phyloP scores from a whole-genome alignment of 352 stramenopile genomes.

The Globisporangium okanoganense region DNA sequence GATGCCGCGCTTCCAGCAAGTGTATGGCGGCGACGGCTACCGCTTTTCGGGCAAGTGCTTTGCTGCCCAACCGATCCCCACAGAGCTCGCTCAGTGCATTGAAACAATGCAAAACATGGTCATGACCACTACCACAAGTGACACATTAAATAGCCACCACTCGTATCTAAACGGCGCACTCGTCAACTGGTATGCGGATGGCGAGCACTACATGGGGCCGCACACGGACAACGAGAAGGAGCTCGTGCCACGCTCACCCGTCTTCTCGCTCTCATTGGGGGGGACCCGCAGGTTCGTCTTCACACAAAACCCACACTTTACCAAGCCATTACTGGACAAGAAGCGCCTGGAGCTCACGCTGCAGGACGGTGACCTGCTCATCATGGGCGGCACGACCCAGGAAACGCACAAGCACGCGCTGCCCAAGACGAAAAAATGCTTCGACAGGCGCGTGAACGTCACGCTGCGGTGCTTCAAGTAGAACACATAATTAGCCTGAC shows the following conservation, averaged over 20 bases:
- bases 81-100: slow-evolving; percentile 29
- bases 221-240: slow-evolving; percentile 68
- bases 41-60: slow-evolving; percentile 58
- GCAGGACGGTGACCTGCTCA: slow-evolving; percentile 33
- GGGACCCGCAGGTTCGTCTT: slow-evolving; percentile 35
- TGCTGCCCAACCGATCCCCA: slow-evolving; percentile 35
- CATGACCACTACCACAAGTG: slow-evolving; percentile 14
- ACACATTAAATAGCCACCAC: slow-evolving; percentile 4
- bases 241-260: slow-evolving; percentile 34
- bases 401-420: slow-evolving; percentile 40
- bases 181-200: slow-evolving; percentile 83
- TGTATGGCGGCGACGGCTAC: slow-evolving; percentile 42
- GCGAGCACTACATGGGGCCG: slow-evolving; percentile 76
- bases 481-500: background rate
- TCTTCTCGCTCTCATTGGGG: slow-evolving; percentile 36
- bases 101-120: slow-evolving; percentile 42
- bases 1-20: slow-evolving; percentile 67
- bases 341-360: slow-evolving; percentile 25
- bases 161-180: slow-evolving; percentile 44
- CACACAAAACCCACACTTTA: background rate
- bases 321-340: background rate
- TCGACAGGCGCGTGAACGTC: slow-evolving; percentile 5
- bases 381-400: slow-evolving; percentile 45
- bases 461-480: slow-evolving; percentile 16
- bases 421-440: slow-evolving; percentile 23